Conservation (phyloP, 345 rosid species). For the Rhodamnia rubescens region DNA sequence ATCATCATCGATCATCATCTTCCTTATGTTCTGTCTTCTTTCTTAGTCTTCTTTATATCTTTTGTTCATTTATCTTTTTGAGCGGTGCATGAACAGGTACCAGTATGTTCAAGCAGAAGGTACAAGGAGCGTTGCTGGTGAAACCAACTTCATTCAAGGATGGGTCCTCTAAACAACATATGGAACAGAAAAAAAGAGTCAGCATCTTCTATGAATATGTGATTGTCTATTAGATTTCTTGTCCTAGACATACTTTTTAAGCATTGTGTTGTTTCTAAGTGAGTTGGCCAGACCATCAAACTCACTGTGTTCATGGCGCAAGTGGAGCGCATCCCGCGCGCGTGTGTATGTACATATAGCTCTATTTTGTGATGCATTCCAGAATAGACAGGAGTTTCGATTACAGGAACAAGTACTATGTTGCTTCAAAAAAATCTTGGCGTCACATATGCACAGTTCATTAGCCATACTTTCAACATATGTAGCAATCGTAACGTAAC, state of each 20-base stretch:
- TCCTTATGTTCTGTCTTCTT: background rate
- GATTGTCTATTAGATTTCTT: background rate
- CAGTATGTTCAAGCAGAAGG: constrained; percentile 50
- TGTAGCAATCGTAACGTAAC: background rate
- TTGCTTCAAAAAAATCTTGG: background rate
- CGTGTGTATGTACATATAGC: background rate
- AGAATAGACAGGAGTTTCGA: background rate
- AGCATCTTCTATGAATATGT: background rate
- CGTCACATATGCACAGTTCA: background rate
- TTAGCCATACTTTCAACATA: background rate
- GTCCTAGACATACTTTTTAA: background rate
- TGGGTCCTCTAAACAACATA: constrained; percentile 47
- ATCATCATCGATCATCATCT: background rate
- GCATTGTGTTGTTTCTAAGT: background rate
- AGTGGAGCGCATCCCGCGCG: background rate
- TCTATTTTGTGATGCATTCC: background rate
- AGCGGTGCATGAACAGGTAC: constrained; percentile 27
- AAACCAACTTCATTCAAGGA: constrained; percentile 66
- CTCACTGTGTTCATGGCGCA: background rate
- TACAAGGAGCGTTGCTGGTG: constrained; percentile 9
- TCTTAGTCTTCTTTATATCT: background rate
- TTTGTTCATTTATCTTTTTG: background rate
- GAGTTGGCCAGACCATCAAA: background rate
- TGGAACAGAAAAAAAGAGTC: background rate
- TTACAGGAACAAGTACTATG: background rate